A percentile compares a stretch with the other conserved stretches of the same genome.
Evolutionary conservation across 345 rosid genomes (phyloP).

Genomic region (Eucalyptus leucophloia): DNA sequence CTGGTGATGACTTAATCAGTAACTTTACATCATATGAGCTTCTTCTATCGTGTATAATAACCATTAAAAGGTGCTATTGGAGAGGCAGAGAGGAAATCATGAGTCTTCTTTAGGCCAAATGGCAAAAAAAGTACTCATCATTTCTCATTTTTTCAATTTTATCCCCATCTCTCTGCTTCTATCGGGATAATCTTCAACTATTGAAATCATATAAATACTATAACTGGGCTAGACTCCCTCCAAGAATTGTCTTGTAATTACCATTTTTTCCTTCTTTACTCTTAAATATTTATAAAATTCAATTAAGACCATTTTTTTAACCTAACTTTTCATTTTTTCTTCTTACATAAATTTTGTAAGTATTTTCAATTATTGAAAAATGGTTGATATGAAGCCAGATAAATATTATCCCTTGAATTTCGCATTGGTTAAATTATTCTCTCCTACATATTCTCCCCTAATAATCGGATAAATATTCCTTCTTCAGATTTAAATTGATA

Average conservation of each 20-base stretch:
- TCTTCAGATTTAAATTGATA: not conserved
- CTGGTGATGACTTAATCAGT: not conserved
- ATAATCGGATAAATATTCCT: not conserved
- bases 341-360: not conserved
- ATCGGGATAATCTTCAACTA: not conserved
- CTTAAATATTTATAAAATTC: not conserved
- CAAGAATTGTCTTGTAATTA: not conserved
- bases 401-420: not conserved
- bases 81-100: not conserved
- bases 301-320: not conserved
- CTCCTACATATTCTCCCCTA: not conserved
- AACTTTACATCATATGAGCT: not conserved
- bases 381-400: not conserved
- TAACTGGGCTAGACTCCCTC: not conserved
- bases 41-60: not conserved
- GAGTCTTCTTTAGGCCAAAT: not conserved
- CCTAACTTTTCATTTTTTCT: not conserved
- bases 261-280: not conserved
- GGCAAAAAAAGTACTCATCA: not conserved
- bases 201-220: not conserved
- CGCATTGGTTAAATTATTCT: not conserved
- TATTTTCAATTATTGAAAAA: not conserved
- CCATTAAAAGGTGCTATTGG: not conserved
- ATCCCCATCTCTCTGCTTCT: not conserved
- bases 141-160: not conserved